Conservation (phyloP, 78 protist species). For the Planoprotostelium fungivorum region DNA sequence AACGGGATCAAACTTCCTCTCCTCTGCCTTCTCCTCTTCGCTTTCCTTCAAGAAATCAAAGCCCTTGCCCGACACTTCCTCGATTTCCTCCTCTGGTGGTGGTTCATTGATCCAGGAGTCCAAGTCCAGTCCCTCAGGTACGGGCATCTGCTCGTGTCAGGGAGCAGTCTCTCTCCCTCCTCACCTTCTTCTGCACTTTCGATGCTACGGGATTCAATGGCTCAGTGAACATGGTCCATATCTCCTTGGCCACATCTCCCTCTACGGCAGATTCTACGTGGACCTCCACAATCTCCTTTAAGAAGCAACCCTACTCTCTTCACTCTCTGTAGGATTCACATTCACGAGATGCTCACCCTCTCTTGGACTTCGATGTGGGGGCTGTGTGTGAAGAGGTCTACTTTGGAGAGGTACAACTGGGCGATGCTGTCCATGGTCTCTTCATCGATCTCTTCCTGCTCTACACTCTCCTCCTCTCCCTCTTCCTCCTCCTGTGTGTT, state of each 20-base stretch:
- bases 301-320: slow-evolving; percentile 25
- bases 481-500: background rate
- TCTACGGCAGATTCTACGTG: slow-evolving; percentile 5
- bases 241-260: slow-evolving; percentile 31
- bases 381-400: slow-evolving; percentile 43
- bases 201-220: slow-evolving; percentile 84
- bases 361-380: slow-evolving; percentile 87
- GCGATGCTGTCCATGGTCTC: slow-evolving; percentile 32
- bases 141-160: slow-evolving; percentile 8
- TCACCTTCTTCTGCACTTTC: slow-evolving; percentile 79
- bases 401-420: background rate
- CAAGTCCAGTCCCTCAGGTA: slow-evolving; percentile 66
- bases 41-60: slow-evolving; percentile 13
- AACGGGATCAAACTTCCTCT: background rate
- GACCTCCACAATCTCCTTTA: slow-evolving; percentile 32
- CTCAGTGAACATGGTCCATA: slow-evolving; percentile 57
- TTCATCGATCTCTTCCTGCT: slow-evolving; percentile 6
- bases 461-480: background rate
- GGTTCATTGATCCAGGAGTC: slow-evolving; percentile 60
- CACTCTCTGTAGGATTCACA: background rate
- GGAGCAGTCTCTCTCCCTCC: background rate
- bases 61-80: slow-evolving; percentile 10
- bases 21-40: background rate
- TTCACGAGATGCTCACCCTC: slow-evolving; percentile 19
- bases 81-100: slow-evolving; percentile 20